Evolutionary conservation across 1,284 basidiomycete species (phyloP), one percentile per base, ranked within the genome.

Genomic region (Pascua sp.): DNA sequence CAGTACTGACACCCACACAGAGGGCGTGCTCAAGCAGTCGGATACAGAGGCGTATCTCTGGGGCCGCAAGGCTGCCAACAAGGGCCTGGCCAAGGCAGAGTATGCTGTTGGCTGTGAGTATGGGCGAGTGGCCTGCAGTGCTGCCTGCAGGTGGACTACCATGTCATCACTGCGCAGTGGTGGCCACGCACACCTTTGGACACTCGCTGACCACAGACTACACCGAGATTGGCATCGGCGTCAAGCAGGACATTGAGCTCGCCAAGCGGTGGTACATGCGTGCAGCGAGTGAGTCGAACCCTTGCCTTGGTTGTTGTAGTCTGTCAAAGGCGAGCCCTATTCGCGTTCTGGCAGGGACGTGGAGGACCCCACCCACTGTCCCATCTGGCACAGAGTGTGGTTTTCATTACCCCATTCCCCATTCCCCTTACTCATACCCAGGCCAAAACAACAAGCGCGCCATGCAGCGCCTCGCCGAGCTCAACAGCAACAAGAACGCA

Each of bases 231-330:
- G 96, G 95, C 5, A 99, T 99, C 67, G 96, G 96, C 24, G 89
- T 97, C 69, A 93, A 93, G 79, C 89, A 91, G 68, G 94, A 99
- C 70, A 77, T 93, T 46, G 96, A 98, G 62, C 89, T 95, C 73
- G 93, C 96, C 16, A 98, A 96, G 79, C 83, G 90, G 67, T 98
- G 95, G 94, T 99, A 99, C 77, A 95, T 96, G 90, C 86, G 96
- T 45, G 91, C 93, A 48, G 91, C 93, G 63, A 91, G 91, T 95
- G 67, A 60, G 88, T 83, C 41, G 43, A 55, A 55, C 45, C 24
- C 24, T 32, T 32, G 4, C 24, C 24, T 32, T 32, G 24, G 7
- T 32, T 7, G 9, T 8, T 47, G 9, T 15, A 45, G 36, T 61
- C 38, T 60, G 17, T 4, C n/a, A n/a, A n/a, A n/a, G n/a, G n/a